Evolutionary conservation across 306 rosid genomes (phyloP).

Genomic region (Alnus rubra): DNA sequence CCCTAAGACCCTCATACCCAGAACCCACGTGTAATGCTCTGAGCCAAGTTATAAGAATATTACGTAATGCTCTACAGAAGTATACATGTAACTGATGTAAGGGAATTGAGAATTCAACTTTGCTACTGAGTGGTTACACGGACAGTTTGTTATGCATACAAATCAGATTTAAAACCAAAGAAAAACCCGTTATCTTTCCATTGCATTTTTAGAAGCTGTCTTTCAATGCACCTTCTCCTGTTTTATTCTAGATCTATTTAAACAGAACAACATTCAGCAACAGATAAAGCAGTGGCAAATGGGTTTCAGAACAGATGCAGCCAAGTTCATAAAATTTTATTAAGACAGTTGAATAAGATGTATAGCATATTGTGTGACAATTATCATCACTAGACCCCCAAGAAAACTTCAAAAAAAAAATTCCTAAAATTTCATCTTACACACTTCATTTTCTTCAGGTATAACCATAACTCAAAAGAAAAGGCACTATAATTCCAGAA

Average conservation of each 20-base stretch:
- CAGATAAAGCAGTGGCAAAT: background rate
- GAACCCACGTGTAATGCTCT: too few relatives aligned
- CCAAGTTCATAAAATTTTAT: background rate
- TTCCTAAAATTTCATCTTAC: slow-evolving; percentile 1
- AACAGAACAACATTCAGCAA: background rate
- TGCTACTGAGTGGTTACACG: background rate
- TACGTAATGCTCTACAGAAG: background rate
- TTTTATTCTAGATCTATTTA: background rate
- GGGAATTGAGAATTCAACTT: background rate
- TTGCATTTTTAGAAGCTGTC: background rate
- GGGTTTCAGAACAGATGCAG: background rate
- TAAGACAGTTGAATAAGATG: background rate
- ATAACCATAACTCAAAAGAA: background rate
- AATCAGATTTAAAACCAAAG: background rate
- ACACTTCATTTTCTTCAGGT: background rate
- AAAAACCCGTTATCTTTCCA: background rate
- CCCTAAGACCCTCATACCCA: too few relatives aligned
- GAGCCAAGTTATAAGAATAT: background rate
- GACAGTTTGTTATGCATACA: background rate
- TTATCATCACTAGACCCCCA: background rate
- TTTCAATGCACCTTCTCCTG: background rate
- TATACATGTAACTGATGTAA: background rate
- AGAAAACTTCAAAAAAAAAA: background rate
- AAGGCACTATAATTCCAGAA: background rate
- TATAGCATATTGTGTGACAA: background rate